Evolutionary conservation across 148 eudicot species (phyloP).

Genomic region (Rheum nobile): DNA sequence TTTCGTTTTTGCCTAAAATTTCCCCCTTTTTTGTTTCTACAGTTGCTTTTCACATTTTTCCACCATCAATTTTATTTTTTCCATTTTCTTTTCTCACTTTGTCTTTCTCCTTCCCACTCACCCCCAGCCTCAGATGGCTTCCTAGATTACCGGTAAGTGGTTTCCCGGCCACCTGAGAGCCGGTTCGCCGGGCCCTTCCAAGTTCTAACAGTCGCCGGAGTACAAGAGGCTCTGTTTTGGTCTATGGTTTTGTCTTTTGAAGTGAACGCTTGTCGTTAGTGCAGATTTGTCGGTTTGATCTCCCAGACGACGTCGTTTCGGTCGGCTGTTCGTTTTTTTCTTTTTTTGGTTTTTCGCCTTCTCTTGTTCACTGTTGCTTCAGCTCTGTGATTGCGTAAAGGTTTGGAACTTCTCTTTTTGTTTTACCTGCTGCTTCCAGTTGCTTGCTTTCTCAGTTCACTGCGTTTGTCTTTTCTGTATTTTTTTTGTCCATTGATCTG

Average conservation of each 20-base stretch:
- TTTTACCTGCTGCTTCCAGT: background rate
- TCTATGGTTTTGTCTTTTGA: constrained; percentile 4
- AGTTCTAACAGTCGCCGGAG: background rate
- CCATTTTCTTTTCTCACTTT: background rate
- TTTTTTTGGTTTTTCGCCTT: background rate
- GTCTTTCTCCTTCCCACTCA: background rate
- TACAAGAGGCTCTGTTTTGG: background rate
- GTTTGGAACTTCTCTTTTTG: constrained; percentile 1
- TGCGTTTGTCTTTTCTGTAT: no score
- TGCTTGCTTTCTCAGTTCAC: background rate
- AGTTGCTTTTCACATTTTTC: background rate
- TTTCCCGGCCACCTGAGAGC: constrained; percentile 4
- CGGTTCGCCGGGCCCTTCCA: background rate
- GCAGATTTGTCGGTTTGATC: constrained; percentile 4
- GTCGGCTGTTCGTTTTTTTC: background rate
- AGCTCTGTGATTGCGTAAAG: constrained; percentile 2
- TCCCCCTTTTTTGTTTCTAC: background rate
- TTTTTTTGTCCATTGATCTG: background rate
- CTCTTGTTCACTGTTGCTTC: background rate
- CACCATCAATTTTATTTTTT: background rate
- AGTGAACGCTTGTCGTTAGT: background rate
- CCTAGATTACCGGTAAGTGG: constrained; percentile 2
- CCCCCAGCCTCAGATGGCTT: background rate
- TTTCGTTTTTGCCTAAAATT: background rate
- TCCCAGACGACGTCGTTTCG: constrained; percentile 7